Evolutionary conservation across 331 rosid species (phyloP).

Genomic region (Phaseolus coccineus): DNA sequence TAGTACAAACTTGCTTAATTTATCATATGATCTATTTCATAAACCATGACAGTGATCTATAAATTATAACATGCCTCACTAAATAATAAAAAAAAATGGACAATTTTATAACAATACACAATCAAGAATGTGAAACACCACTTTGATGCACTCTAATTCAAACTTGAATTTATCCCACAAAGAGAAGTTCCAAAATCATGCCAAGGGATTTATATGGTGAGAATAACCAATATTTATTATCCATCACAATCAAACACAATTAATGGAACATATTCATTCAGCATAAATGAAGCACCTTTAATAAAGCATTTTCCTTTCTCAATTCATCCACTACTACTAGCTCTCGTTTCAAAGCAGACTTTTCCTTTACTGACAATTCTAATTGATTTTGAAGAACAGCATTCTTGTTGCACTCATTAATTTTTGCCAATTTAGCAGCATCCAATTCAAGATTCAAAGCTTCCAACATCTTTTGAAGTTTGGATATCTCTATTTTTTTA

Average conservation of each 20-base stretch:
- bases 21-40: slow-evolving; percentile 4
- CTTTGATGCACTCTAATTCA: not conserved
- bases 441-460: slow-evolving; percentile 87
- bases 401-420: slow-evolving; percentile 95
- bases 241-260: slow-evolving; percentile 31
- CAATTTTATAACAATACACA: not conserved
- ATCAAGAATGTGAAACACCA: slow-evolving; percentile 23
- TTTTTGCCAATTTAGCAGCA: slow-evolving; percentile 83
- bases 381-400: slow-evolving; percentile 88
- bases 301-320: slow-evolving; percentile 73
- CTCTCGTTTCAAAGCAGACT: slow-evolving; percentile 80
- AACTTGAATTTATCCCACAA: slow-evolving; percentile 5
- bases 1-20: not conserved
- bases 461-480: slow-evolving; percentile 74
- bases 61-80: not conserved
- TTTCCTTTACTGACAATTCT: slow-evolving; percentile 82
- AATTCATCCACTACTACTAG: slow-evolving; percentile 68
- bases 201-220: slow-evolving; percentile 21
- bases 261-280: not conserved
- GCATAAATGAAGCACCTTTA: slow-evolving; percentile 63
- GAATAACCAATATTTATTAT: slow-evolving; percentile 1
- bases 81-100: not conserved
- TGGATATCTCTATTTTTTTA: slow-evolving; percentile 74
- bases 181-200: slow-evolving; percentile 8
- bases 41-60: not conserved